Base-by-base conservation (phyloP, 78 protist species). In the Tieghemostelium lacteum region DNA sequence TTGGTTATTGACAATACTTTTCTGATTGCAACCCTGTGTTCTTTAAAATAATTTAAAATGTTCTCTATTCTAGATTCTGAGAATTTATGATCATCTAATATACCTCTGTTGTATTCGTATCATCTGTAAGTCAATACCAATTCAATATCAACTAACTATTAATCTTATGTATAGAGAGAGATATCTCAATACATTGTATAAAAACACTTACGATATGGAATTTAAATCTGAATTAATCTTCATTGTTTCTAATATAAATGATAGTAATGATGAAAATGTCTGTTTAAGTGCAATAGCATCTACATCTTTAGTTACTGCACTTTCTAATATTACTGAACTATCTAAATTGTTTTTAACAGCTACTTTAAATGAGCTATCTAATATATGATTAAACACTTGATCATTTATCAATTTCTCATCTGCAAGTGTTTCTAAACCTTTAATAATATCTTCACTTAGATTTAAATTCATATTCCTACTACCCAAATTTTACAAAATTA, bases 401-500 rank as follows among this genome's bases (percentile, higher is more conserved):
- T 66, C 74, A 37, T 49, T 19, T 58, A 83, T 69, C 10, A 42
- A 36, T 36, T 83, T 83, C 49, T 83, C 89, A 42, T 83, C 77
- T 24, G 89, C 50, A 31, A 83, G 29, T 3, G 77, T 42, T 28
- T 83, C 89, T 42, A 83, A n/a, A 12, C 89, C 89, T 60, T 83
- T 83, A 29, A 83, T 57, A 45, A 66, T 67, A 83, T 83, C 89
- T 60, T 83, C 89, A 42, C 89, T 83, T 65, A 76, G n/a, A 76
- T 76, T 76, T 64, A 83, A 42, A 31, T 16, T 65, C 17, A 33
- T 62, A 49, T 49, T 49, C 12, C 12, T 12, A 16, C 12, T 49
- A 16, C 24, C 54, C 8, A 49, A 49, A 12, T 49, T 49, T 49
- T 16, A 49, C 12, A 49, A 16, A 8, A 49, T 16, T 49, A 49